Percentiles rank a stretch among this genome's conserved stretches.
Conservation (phyloP, 371 early-diverging fungal genomes). For the Capillidium heterosporum region DNA sequence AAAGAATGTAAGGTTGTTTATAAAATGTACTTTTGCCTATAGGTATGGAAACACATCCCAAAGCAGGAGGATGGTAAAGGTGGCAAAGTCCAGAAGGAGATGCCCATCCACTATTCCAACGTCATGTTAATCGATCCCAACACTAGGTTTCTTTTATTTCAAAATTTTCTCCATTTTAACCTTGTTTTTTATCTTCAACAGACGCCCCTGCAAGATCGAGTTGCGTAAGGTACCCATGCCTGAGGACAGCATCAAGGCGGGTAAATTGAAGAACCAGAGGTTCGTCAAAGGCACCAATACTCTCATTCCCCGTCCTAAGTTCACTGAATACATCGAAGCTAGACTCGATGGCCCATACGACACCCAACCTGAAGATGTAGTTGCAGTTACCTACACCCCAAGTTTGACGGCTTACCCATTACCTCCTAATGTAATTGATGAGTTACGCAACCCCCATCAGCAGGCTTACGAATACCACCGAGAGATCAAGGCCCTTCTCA, state of each 20-base stretch:
- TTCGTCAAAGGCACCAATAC: slow-evolving; percentile 26
- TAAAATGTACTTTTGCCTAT: not conserved
- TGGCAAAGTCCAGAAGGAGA: slow-evolving; percentile 25
- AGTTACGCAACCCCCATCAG: slow-evolving; percentile 1
- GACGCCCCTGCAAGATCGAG: slow-evolving; percentile 14
- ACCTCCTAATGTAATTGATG: slow-evolving; percentile 5
- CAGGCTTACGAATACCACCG: not conserved
- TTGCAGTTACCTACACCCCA: slow-evolving; percentile 5
- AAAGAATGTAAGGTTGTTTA: not conserved
- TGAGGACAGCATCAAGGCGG: slow-evolving; percentile 8
- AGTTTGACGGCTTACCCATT: not conserved
- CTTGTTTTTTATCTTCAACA: slow-evolving; percentile 7
- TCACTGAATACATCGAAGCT: slow-evolving; percentile 2
- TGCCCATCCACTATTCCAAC: slow-evolving; percentile 41
- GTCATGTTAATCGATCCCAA: slow-evolving; percentile 40
- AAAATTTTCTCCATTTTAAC: no score
- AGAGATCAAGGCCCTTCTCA: no score
- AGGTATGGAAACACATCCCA: slow-evolving; percentile 9
- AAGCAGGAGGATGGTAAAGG: not conserved
- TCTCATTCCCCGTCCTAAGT: slow-evolving; percentile 15
- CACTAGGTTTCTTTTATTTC: slow-evolving; percentile 14
- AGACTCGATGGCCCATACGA: slow-evolving; percentile 5
- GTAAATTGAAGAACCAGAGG: slow-evolving; percentile 22
- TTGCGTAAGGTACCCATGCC: slow-evolving; percentile 10
- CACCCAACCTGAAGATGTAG: slow-evolving; percentile 4